phyloP scores from a whole-genome alignment of 345 rosid species.

The Hibiscus mutabilis region DNA sequence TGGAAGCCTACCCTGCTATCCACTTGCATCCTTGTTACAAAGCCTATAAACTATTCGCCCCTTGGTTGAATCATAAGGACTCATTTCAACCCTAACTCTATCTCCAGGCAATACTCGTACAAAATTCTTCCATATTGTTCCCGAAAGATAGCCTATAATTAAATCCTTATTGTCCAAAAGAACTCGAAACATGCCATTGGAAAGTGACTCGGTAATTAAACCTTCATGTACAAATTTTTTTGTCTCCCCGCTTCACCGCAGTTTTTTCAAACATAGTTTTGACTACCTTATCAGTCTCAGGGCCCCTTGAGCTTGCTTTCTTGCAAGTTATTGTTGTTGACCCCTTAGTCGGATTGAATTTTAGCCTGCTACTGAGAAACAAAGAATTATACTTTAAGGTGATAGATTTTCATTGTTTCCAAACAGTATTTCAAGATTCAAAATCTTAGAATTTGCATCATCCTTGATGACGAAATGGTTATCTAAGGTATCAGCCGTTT shows the following conservation, averaged over 20 bases:
- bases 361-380: conserved; percentile 18
- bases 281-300: conserved; percentile 14
- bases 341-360: conserved; percentile 11
- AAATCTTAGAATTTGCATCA: neutral
- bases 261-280: conserved; percentile 27
- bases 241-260: conserved; percentile 28
- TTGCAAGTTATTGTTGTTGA: conserved; percentile 28
- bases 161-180: conserved; percentile 46
- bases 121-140: conserved; percentile 82
- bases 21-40: conserved; percentile 33
- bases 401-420: neutral
- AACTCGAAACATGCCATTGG: conserved; percentile 63
- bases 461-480: neutral
- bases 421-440: neutral
- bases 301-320: conserved; percentile 25
- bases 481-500: too few relatives aligned
- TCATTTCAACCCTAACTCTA: conserved; percentile 75
- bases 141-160: conserved; percentile 83
- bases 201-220: conserved; percentile 34
- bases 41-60: conserved; percentile 70
- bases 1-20: neutral
- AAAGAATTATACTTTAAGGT: neutral
- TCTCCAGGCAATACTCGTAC: conserved; percentile 84
- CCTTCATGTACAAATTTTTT: conserved; percentile 37
- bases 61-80: conserved; percentile 72